Evolutionary conservation across 805 yeast species (phyloP).

Genomic region (Wickerhamomyces hampshirensis): DNA sequence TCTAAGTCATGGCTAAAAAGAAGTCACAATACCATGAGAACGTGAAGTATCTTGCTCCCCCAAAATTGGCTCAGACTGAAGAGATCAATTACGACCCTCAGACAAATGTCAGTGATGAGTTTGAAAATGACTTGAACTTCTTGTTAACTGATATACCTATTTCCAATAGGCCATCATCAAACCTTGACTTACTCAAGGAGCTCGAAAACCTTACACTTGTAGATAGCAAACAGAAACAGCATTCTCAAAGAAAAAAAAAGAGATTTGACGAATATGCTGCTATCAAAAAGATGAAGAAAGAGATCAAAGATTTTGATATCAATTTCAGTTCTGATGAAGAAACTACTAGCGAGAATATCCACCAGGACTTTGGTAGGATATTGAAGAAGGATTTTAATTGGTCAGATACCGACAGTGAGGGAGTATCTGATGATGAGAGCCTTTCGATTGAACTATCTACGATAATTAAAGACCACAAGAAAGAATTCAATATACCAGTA

Average conservation of each 20-base stretch:
- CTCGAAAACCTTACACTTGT: not conserved
- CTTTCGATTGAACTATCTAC: not conserved
- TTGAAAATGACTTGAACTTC: conserved; percentile 18
- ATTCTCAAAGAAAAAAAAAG: not conserved
- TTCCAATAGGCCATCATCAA: not conserved
- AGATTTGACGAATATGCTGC: not conserved
- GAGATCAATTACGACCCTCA: conserved; percentile 13
- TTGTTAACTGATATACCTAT: conserved; percentile 4
- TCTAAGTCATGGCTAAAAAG: conserved; percentile 11
- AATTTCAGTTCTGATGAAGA: conserved; percentile 13
- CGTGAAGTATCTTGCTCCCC: conserved; percentile 11
- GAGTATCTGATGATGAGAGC: not conserved
- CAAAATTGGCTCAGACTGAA: not conserved
- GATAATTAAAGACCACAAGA: too few species aligned
- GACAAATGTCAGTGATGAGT: conserved; percentile 14
- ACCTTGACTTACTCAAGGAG: not conserved
- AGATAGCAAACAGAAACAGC: not conserved
- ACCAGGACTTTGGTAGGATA: not conserved
- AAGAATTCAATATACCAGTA: too few species aligned
- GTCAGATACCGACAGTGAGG: not conserved
- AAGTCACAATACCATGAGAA: conserved; percentile 1
- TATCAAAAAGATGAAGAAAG: conserved; percentile 10
- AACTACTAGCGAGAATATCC: conserved; percentile 1
- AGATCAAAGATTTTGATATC: conserved; percentile 19
- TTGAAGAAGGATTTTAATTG: not conserved